phyloP scores from a whole-genome alignment of 257 asterid genomes.

The Solanum chilense region DNA sequence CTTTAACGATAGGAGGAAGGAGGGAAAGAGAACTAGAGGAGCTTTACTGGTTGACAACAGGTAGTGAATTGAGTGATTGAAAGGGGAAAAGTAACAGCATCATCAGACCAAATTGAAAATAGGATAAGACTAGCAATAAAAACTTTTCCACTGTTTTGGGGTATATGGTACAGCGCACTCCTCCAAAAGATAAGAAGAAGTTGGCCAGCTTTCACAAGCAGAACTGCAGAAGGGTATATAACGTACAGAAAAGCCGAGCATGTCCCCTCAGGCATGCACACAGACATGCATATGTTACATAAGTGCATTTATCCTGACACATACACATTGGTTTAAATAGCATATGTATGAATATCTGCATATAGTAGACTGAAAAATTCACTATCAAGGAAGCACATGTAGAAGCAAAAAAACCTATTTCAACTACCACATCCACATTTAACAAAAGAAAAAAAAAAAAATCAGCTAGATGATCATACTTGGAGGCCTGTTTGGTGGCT shows the following conservation, averaged over 20 bases:
- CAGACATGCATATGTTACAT: background rate
- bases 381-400: background rate
- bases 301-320: background rate
- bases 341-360: background rate
- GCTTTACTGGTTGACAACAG: background rate
- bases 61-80: background rate
- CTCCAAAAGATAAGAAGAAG: background rate
- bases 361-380: background rate
- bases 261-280: background rate
- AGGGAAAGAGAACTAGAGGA: background rate
- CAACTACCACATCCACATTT: background rate
- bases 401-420: background rate
- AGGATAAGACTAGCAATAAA: background rate
- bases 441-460: background rate
- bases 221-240: background rate
- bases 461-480: constrained; percentile 26
- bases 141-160: background rate
- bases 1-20: background rate
- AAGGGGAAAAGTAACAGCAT: background rate
- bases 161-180: background rate
- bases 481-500: constrained; percentile 75
- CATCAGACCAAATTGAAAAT: background rate
- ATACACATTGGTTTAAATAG: background rate
- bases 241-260: background rate
- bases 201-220: background rate